Evolutionary conservation across 2,329 filamentous ascomycete species (phyloP).

Genomic region (Alternaria sp.): DNA sequence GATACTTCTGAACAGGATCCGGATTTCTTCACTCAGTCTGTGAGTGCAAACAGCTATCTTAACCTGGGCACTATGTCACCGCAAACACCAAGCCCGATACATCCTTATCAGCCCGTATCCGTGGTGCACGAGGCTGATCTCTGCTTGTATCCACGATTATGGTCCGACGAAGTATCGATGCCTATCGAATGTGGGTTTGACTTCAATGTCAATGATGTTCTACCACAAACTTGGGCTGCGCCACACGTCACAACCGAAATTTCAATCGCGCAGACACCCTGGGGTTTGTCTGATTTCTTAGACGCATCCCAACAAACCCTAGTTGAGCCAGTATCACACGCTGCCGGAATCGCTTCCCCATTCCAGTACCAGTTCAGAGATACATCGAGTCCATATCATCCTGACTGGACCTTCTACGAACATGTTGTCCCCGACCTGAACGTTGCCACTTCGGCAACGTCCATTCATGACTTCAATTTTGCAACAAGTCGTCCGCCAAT

Average conservation of each 20-base stretch:
- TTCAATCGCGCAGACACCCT: conserved; percentile 28
- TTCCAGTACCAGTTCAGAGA: conserved; percentile 25
- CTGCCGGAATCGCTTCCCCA: conserved; percentile 28
- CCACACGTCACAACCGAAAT: conserved; percentile 21
- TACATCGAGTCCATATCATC: conserved; percentile 44
- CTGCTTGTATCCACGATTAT: conserved; percentile 28
- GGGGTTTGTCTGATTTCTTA: conserved; percentile 24
- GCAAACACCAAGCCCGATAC: conserved; percentile 39
- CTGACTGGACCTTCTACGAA: conserved; percentile 57
- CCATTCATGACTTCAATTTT: conserved; percentile 51
- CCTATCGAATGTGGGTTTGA: conserved; percentile 34
- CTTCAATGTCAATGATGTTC: conserved; percentile 23
- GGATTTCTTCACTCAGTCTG: conserved; percentile 19
- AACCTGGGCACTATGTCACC: conserved; percentile 34
- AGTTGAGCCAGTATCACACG: conserved; percentile 19
- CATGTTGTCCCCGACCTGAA: conserved; percentile 52
- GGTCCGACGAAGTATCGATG: conserved; percentile 31
- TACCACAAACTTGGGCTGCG: conserved; percentile 30
- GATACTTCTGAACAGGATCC: conserved; percentile 32
- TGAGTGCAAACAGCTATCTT: conserved; percentile 24
- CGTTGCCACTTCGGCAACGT: conserved; percentile 26
- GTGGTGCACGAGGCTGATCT: conserved; percentile 26
- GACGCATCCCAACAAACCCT: conserved; percentile 23
- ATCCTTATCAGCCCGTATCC: conserved; percentile 29
- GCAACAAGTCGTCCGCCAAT: conserved; percentile 24